These are phyloP conservation scores for Mycena metata DNA, from an alignment of 768 basidiomycete genomes.

Conservation along the genomic window DNA sequence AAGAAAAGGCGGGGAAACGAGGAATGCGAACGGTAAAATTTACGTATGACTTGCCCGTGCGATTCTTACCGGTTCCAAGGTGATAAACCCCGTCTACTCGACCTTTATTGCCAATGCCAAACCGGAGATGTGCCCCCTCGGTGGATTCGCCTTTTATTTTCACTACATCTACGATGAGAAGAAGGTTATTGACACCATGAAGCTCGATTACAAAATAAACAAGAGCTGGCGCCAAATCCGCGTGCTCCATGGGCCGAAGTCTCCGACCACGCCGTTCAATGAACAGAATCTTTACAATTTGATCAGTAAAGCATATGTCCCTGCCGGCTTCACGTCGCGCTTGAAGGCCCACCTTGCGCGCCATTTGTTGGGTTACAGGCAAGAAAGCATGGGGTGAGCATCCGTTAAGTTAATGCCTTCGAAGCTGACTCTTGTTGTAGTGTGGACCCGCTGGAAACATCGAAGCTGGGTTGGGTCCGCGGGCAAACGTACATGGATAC, in stretches of 20 bases:
- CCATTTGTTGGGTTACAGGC: conserved; percentile 42
- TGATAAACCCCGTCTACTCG: conserved; percentile 47
- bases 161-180: conserved; percentile 46
- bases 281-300: conserved; percentile 37
- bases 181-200: conserved; percentile 30
- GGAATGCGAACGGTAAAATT: conserved; percentile 42
- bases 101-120: conserved; percentile 45
- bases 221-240: conserved; percentile 20
- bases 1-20: conserved; percentile 44
- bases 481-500: conserved; percentile 20
- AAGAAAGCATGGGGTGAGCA: conserved; percentile 30
- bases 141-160: conserved; percentile 45
- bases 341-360: conserved; percentile 45
- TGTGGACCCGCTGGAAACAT: background rate
- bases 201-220: conserved; percentile 1
- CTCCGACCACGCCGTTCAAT: conserved; percentile 37
- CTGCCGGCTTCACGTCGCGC: conserved; percentile 36
- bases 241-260: conserved; percentile 36
- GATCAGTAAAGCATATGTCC: conserved; percentile 31
- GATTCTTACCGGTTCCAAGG: conserved; percentile 31
- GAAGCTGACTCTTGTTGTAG: too few relatives aligned
- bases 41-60: background rate
- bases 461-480: conserved; percentile 9
- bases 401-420: too few relatives aligned
- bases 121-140: conserved; percentile 44